Evolutionary conservation across 2,329 filamentous ascomycete species (phyloP), one percentile per base, ranked within the genome.

Genomic region (Tolypocladium amazonense): DNA sequence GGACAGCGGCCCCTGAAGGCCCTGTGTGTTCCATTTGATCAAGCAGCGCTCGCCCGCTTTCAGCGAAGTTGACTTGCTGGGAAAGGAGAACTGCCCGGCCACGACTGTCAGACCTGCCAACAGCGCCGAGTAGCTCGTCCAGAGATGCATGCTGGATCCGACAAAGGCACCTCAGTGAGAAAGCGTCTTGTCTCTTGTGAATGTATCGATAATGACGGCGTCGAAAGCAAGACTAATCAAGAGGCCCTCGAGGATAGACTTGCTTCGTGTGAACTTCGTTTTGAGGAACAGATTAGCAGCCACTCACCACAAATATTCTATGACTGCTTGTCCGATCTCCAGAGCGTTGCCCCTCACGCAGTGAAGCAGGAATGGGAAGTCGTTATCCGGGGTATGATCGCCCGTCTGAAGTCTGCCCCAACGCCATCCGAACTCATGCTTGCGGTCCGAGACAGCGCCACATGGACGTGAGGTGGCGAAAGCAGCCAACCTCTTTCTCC

Each of bases 11-110:
- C 58, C 64, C 8, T 63, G 56, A 5, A 68, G 62, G 23, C 65
- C 64, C 7, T 59, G 47, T 20, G 62, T 65, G 25, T 65, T 60
- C 65, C 66, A 66, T 27, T 58, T 59, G 55, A 67, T 64, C 41
- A 63, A 50, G 41, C 66, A 61, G 15, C 58, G 56, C 54, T 63
- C 45, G 39, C 61, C 62, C 9, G 63, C n/a, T 23, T 57, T 50
- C 38, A 60, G 11, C 15, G 43, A 12, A 1, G 54, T 52, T 18
- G 39, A 37, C 57, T 37, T 45, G 9, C 45, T 14, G 23, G 59
- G 59, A 6, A 38, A 58, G 27, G 43, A 47, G 33, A 61, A 61
- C 37, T 61, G 59, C 23, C 39, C 57, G 2, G 35, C 27, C 4
- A 12, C 50, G 27, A n/a, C 27, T n/a, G 57, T 43, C 25, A 61